Evolutionary conservation across 257 asterid genomes (phyloP).

Genomic region (Capsicum rhomboideum): DNA sequence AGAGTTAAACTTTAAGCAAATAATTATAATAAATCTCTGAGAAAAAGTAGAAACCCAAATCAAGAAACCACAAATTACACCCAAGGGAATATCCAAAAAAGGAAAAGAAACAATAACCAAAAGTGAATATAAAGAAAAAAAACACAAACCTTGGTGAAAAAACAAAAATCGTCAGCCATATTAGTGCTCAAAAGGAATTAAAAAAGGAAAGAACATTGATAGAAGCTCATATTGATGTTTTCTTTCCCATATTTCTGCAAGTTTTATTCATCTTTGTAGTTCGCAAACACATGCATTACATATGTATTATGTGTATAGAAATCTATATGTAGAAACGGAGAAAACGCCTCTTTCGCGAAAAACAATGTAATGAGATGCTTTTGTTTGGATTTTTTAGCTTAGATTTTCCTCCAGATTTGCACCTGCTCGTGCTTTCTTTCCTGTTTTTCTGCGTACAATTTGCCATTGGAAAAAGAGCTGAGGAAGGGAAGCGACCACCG

Average conservation of each 20-base stretch:
- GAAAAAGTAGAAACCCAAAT: neutral
- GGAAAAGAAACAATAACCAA: neutral
- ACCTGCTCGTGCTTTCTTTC: neutral
- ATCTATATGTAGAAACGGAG: constrained; percentile 3
- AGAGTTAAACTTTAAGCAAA: neutral
- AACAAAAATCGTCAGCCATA: constrained; percentile 70
- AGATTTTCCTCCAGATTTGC: neutral
- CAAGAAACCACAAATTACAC: neutral
- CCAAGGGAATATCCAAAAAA: neutral
- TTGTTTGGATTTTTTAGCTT: neutral
- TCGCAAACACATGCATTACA: constrained; percentile 13
- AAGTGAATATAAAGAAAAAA: neutral
- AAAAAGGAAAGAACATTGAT: neutral
- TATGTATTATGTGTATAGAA: neutral
- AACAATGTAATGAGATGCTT: neutral
- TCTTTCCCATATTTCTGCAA: constrained; percentile 31
- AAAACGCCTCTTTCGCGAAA: constrained; percentile 12
- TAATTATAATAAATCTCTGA: neutral
- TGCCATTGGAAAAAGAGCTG: neutral
- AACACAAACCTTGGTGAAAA: constrained; percentile 47
- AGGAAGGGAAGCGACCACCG: neutral
- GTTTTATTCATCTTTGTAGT: constrained; percentile 28
- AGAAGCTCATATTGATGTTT: constrained; percentile 25
- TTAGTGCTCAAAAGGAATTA: constrained; percentile 8
- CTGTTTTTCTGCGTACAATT: neutral